Base-by-base conservation (phyloP, 345 rosid genomes). In the Hirschfeldia incana region DNA sequence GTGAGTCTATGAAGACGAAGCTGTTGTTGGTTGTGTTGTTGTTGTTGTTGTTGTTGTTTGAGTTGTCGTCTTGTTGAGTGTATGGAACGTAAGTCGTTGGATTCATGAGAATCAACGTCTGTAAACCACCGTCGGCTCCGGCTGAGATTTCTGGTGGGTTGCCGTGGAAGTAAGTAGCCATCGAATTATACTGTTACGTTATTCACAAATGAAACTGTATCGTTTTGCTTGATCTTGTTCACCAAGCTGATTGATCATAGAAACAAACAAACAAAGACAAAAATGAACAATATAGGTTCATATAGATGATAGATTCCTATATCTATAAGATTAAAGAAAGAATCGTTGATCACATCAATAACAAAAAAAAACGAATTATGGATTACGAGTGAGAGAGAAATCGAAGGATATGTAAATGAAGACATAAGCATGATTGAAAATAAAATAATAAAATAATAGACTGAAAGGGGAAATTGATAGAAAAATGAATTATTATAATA, bases 51-150 rank as follows among this genome's bases (percentile, higher is more conserved):
- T 61, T 70, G 36, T 61, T 76, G 33, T 80, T 57, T 1, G 86
- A 73, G 51, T 86, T 84, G 9, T 87, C 84, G 16, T 88, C 84
- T 65, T 82, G 73, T 78, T 85, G 90, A 37, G 97, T 83, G 85
- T 89, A 91, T 65, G 89, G 98, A 73, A 91, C 96, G 77, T 95
- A 95, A 33, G 89, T 81, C 21, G 89, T 75, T 65, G 98, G 98
- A 86, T 94, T 94, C 98, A 92, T 94, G 71, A 94, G 93, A 12
- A 92, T 84, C 33, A 94, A 95, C 71, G 97, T 95, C 70, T 95
- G 99, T 3, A 95, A 80, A 4, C 98, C 97, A 64, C 92, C 94
- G 34, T 88, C 84, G 32, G 85, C 81, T 51, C 90, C 94, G 21
- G 84, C 86, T 28, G 92, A 92, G 39, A 93, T 85, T 33, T 95